phyloP scores from a whole-genome alignment of 2,329 filamentous ascomycete species.

The Teratosphaeria pseudoeucalypti region DNA sequence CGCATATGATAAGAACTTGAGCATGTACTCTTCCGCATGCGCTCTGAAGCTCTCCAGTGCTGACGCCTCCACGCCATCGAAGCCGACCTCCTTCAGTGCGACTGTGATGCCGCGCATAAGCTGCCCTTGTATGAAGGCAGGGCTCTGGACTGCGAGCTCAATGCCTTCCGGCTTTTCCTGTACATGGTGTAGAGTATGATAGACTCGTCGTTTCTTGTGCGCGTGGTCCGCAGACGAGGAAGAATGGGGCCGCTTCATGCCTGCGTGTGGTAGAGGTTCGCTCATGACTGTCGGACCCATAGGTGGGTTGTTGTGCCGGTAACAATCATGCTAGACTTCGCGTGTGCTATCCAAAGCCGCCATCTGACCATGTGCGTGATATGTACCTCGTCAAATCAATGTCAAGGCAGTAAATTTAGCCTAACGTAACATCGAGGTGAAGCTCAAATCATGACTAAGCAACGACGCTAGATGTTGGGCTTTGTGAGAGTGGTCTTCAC shows the following conservation, averaged over 20 bases:
- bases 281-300: conserved; percentile 1
- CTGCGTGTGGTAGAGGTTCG: conserved; percentile 2
- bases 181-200: conserved; percentile 15
- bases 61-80: conserved; percentile 43
- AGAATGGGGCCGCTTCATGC: conserved; percentile 8
- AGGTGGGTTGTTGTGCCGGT: not conserved
- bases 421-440: not conserved
- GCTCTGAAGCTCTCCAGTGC: conserved; percentile 48
- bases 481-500: too few species aligned
- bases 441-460: not conserved
- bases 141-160: conserved; percentile 36
- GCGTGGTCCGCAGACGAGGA: not conserved
- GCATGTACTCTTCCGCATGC: conserved; percentile 49
- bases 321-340: not conserved
- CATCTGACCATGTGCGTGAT: not conserved
- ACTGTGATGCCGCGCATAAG: conserved; percentile 46
- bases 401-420: too few species aligned
- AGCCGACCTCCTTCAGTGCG: conserved; percentile 42
- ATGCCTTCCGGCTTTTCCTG: conserved; percentile 19
- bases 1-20: conserved; percentile 43
- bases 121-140: conserved; percentile 43
- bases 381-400: too few species aligned
- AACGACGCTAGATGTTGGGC: not conserved
- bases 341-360: not conserved
- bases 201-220: conserved; percentile 13